Evolutionary conservation across 495 filamentous ascomycete species (phyloP).

Genomic region (Amniculicola lignicola): DNA sequence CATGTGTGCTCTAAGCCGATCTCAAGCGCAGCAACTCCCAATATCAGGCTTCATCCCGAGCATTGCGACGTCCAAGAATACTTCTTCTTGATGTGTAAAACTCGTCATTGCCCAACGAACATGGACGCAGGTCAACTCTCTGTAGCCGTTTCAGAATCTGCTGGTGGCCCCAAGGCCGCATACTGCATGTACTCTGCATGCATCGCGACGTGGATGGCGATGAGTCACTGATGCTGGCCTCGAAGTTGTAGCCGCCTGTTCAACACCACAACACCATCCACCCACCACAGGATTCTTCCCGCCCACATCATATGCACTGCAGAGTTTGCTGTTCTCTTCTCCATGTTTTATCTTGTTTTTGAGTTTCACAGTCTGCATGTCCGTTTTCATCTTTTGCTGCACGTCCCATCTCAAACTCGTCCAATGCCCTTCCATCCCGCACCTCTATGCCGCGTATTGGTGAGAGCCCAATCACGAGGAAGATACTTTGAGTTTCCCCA

Average conservation of each 20-base stretch:
- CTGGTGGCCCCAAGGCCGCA: conserved; percentile 20
- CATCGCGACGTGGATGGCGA: conserved; percentile 23
- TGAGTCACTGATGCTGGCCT: conserved; percentile 30
- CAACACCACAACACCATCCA: neutral
- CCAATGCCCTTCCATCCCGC: conserved; percentile 17
- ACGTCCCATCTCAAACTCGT: conserved; percentile 18
- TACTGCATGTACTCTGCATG: conserved; percentile 18
- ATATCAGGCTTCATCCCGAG: conserved; percentile 2
- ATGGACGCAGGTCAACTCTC: conserved; percentile 10
- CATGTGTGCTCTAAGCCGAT: conserved; percentile 15
- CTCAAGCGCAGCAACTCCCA: conserved; percentile 19
- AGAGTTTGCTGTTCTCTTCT: neutral
- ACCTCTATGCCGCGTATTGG: conserved; percentile 4
- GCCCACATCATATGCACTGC: conserved; percentile 8
- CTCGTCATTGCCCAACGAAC: conserved; percentile 18
- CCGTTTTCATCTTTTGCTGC: conserved; percentile 13
- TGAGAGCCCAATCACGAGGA: conserved; percentile 15
- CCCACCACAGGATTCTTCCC: too few relatives aligned
- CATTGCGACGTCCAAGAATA: conserved; percentile 4
- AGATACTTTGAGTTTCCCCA: too few relatives aligned
- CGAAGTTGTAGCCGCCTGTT: too few relatives aligned
- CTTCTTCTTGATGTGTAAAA: neutral
- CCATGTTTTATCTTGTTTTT: neutral
- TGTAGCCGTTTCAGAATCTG: conserved; percentile 32
- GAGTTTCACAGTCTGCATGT: conserved; percentile 9